Base-by-base conservation (phyloP, 495 filamentous ascomycete species). In the Coniosporium apollinis region DNA sequence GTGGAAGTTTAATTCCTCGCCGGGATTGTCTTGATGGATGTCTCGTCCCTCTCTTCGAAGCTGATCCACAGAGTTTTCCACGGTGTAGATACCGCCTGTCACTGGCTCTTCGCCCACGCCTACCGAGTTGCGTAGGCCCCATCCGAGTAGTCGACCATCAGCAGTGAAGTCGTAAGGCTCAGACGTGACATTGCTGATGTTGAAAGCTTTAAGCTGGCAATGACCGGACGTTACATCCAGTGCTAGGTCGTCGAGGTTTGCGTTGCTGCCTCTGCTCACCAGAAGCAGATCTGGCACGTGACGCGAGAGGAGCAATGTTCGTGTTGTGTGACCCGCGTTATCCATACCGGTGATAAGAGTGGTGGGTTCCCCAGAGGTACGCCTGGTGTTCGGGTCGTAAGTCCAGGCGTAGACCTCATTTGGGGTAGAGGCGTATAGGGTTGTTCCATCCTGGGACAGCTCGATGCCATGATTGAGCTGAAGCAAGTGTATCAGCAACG, bases 1-100 rank as follows among this genome's bases (percentile, higher is more conserved):
- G 10, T 76, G 71, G 52, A 62, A 79, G 48, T 83, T 85, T 37
- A 83, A 51, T 44, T 83, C 76, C 48, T 83, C 79, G 9, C 71
- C 76, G 0, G 79, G 79, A 43, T 83, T 83, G 25, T 81, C 62
- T 26, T 67, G 46, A 45, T 81, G 75, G 22, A 82, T 66, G 41
- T 82, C 74, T 14, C 53, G 39, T 0, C 63, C 64, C 42, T 65
- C 45, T 8, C 78, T 62, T 6, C 35, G 43, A n/a, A 82, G 58
- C 5, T 77, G 34, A 46, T 84, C 78, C 3, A 67, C 74, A 19
- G 66, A 73, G 47, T 84, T 85, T 50, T 85, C 79, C 13, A 84
- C 78, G 5, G 62, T 67, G 58, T 67, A 85, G 42, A 84, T 58
- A 20, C 59, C 61, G 15, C 67, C 64, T 1, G 48, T 60, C 17